phyloP scores from a whole-genome alignment of 1,284 basidiomycete species.

The Marasmius oreades region DNA sequence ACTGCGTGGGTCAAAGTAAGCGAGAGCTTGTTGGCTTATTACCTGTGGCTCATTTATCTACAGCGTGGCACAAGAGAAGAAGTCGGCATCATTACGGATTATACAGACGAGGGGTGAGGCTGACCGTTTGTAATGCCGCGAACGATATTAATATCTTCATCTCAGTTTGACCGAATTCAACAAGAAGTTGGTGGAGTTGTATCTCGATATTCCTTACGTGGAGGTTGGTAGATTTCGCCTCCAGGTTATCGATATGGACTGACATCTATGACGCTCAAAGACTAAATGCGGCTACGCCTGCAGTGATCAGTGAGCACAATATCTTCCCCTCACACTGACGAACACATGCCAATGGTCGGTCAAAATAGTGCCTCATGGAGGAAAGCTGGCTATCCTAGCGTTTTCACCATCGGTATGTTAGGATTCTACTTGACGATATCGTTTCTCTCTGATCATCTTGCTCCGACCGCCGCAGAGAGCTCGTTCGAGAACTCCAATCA shows the following conservation, averaged over 20 bases:
- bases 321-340: conserved; percentile 23
- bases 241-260: background rate
- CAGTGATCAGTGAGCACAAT: conserved; percentile 72
- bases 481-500: conserved; percentile 73
- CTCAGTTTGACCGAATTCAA: conserved; percentile 77
- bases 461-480: conserved; percentile 47
- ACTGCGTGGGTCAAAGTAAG: conserved; percentile 89
- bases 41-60: conserved; percentile 15
- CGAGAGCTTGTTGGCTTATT: background rate
- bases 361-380: conserved; percentile 72
- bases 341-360: conserved; percentile 23
- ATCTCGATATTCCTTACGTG: conserved; percentile 76
- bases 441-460: background rate
- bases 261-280: conserved; percentile 19
- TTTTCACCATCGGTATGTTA: conserved; percentile 76
- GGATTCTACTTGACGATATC: background rate
- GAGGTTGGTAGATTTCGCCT: conserved; percentile 34
- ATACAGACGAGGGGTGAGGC: conserved; percentile 63
- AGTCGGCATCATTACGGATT: conserved; percentile 84
- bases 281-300: conserved; percentile 94
- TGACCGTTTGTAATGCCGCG: conserved; percentile 11
- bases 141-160: conserved; percentile 8
- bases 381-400: conserved; percentile 81
- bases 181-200: conserved; percentile 70
- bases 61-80: conserved; percentile 77